Base-by-base conservation (phyloP, 768 basidiomycete genomes). In the Suillus brevipes region DNA sequence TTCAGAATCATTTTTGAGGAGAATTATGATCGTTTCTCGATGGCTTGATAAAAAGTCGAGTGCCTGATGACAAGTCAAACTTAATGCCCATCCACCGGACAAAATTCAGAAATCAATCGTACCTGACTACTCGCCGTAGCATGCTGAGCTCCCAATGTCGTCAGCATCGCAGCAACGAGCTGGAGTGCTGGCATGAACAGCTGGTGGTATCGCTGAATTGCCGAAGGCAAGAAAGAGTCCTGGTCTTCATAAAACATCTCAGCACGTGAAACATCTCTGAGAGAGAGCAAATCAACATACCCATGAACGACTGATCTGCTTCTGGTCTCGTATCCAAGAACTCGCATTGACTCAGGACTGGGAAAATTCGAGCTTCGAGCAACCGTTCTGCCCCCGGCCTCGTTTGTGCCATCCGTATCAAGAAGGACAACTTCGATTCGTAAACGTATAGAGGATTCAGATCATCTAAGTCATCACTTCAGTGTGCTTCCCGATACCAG, bases 391-490 rank as follows among this genome's bases (percentile, higher is more conserved):
- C 94, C 2, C 96, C 97, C 64, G 83, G 79, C 53, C 91, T 83
- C 3, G 89, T 91, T 73, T 95, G 90, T 0, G 94, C 87, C 78
- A 97, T 86, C 37, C 94, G 86, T 34, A 91, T 85, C 65, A 98
- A 87, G 67, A 97, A 79, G 4, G 95, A 92, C 87, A 97, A 89
- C 77, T 97, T 97, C 16, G 95, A 87, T 73, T 98, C 97, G 70
- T 95, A 98, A 16, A 98, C 92, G 77, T 97, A 99, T 47, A 96
- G 81, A 0, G 94, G 83, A 71, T 97, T 96, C 37, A 99, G 78
- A 65, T 95, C 92, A 68, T 94, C 97, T 97, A 68, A 0, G 2
- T n/a, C 28, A 23, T 45, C 37, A 14, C 60, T 23, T 68, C 13
- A 68, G 55, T 16, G 37, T 31, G n/a, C 49, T 42, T 61, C 50